These are phyloP conservation scores for Talaromyces sp. DNA, from an alignment of 2,329 filamentous ascomycete genomes.

Conservation along the genomic window DNA sequence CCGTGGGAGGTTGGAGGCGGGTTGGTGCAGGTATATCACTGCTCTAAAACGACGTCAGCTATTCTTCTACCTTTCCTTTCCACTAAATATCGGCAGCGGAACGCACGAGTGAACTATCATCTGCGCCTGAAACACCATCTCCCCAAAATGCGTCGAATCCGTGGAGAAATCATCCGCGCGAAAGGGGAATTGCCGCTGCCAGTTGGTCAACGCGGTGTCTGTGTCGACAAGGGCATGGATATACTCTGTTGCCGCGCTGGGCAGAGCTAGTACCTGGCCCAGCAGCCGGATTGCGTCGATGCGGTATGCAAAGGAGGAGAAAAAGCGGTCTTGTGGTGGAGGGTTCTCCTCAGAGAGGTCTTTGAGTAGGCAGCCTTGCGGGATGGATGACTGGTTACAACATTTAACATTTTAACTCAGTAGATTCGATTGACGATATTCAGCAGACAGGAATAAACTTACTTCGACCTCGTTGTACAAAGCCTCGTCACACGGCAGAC, in stretches of 20 bases:
- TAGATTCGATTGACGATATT: no score
- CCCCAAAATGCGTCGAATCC: slow-evolving; percentile 62
- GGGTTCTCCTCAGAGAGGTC: slow-evolving; percentile 49
- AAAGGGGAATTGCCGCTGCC: slow-evolving; percentile 65
- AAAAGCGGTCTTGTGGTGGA: slow-evolving; percentile 50
- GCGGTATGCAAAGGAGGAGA: slow-evolving; percentile 75
- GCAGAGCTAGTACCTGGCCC: slow-evolving; percentile 56
- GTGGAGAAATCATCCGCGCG: slow-evolving; percentile 37
- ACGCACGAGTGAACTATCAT: slow-evolving; percentile 24
- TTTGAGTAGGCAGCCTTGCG: slow-evolving; percentile 48
- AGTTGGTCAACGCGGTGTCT: slow-evolving; percentile 49
- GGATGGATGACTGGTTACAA: slow-evolving; percentile 16
- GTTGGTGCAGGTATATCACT: slow-evolving; percentile 66
- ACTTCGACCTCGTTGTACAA: slow-evolving; percentile 18
- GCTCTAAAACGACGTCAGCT: slow-evolving; percentile 17
- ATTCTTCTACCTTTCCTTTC: background rate
- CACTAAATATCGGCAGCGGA: background rate
- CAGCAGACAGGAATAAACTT: background rate
- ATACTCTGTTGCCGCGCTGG: background rate
- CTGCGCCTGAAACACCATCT: slow-evolving; percentile 36
- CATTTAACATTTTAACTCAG: background rate
- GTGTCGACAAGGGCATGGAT: slow-evolving; percentile 39
- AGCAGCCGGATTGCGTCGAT: slow-evolving; percentile 70
- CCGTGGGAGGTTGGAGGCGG: slow-evolving; percentile 48
- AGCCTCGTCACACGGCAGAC: slow-evolving; percentile 67